Evolutionary conservation across 129 eudicot genomes (phyloP).

Genomic region (Pseudognaphalium luteoalbum): DNA sequence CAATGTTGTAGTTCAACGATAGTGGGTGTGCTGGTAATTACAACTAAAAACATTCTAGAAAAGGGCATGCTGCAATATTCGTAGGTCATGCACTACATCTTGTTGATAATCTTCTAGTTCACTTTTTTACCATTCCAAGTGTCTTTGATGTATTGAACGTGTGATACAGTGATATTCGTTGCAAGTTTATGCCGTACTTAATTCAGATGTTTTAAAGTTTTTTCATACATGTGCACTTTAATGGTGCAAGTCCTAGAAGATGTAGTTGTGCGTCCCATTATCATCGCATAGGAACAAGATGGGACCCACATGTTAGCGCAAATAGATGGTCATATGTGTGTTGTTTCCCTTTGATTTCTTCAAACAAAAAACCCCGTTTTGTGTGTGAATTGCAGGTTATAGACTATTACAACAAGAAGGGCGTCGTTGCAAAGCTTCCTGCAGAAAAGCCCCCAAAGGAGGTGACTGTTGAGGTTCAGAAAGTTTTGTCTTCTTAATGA

Average conservation of each 20-base stretch:
- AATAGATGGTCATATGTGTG: not conserved
- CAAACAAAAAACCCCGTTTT: not conserved
- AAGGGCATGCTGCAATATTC: not conserved
- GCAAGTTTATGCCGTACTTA: not conserved
- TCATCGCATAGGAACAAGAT: not conserved
- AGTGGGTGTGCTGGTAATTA: constrained; percentile 10
- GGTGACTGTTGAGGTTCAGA: constrained; percentile 57
- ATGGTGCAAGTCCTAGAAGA: not conserved
- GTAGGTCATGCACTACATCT: not conserved
- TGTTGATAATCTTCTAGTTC: too few species aligned
- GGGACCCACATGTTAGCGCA: not conserved
- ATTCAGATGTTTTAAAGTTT: not conserved
- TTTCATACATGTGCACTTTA: not conserved
- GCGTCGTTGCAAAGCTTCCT: constrained; percentile 62
- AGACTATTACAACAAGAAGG: constrained; percentile 56
- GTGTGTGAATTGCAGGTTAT: constrained; percentile 50
- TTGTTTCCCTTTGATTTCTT: not conserved
- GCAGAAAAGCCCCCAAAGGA: constrained; percentile 73
- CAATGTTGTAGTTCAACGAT: not conserved
- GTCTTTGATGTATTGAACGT: not conserved
- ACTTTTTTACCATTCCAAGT: not conserved
- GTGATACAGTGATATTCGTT: not conserved
- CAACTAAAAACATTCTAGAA: not conserved
- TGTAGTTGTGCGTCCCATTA: not conserved
- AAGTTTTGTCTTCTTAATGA: constrained; percentile 40